A percentile compares a stretch with the other conserved stretches of the same genome.
Evolutionary conservation across 345 rosid species (phyloP).

Genomic region (Gossypioides kirkii): DNA sequence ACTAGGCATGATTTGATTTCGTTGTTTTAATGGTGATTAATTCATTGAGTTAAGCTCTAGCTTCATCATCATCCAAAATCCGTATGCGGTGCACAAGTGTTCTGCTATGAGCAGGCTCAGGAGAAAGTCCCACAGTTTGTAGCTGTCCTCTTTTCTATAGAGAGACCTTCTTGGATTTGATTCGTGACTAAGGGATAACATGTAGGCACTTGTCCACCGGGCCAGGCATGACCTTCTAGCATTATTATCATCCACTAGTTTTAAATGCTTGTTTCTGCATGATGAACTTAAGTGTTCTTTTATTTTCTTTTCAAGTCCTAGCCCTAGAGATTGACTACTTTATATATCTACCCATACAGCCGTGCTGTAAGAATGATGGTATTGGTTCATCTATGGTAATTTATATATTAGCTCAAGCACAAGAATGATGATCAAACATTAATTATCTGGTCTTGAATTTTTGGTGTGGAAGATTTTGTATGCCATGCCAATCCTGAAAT

Average conservation of each 20-base stretch:
- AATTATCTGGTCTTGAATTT: not conserved
- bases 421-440: not conserved
- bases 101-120: not conserved
- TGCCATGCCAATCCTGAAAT: not conserved
- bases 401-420: conserved; percentile 7
- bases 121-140: not conserved
- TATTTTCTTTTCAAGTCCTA: not conserved
- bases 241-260: not conserved
- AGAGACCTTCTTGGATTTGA: not conserved
- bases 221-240: not conserved
- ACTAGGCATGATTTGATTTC: not conserved
- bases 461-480: not conserved
- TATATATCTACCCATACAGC: not conserved
- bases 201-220: not conserved
- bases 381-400: conserved; percentile 3
- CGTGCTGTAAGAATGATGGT: not conserved
- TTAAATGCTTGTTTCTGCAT: not conserved
- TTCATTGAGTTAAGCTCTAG: not conserved
- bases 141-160: not conserved
- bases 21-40: not conserved
- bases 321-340: not conserved
- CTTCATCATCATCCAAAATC: not conserved
- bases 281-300: not conserved
- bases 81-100: not conserved
- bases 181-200: not conserved